Evolutionary conservation across 192 early-diverging fungal species (phyloP).

Genomic region (Coemansia sp.): DNA sequence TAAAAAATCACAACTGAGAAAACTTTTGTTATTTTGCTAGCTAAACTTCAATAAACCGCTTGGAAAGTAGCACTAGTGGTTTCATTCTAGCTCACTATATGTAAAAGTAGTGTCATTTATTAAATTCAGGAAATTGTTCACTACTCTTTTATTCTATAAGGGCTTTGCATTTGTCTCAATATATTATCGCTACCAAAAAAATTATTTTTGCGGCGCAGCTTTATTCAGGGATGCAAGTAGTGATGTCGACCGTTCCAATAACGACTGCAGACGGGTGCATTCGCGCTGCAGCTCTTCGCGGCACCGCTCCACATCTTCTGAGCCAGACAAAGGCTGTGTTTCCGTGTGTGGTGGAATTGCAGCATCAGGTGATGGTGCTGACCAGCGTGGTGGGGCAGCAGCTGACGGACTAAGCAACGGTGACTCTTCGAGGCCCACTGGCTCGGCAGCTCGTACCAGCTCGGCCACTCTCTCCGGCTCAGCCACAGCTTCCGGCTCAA

Average conservation of each 20-base stretch:
- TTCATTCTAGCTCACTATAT: too few species aligned
- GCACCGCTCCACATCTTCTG: constrained; percentile 23
- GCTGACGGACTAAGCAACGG: neutral
- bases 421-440: constrained; percentile 3
- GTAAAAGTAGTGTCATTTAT: too few species aligned
- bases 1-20: too few species aligned
- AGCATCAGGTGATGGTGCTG: constrained; percentile 16
- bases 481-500: neutral
- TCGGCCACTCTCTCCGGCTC: too few species aligned
- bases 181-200: too few species aligned
- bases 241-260: constrained; percentile 39
- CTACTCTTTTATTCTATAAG: too few species aligned
- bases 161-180: too few species aligned
- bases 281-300: constrained; percentile 49
- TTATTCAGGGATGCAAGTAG: constrained; percentile 38
- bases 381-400: neutral
- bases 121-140: too few species aligned
- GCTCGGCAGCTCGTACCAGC: neutral
- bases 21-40: too few species aligned
- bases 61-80: too few species aligned
- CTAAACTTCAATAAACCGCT: too few species aligned
- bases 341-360: neutral
- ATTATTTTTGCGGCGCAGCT: constrained; percentile 3
- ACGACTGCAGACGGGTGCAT: constrained; percentile 32
- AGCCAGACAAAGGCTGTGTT: constrained; percentile 12